phyloP scores from a whole-genome alignment of 2,329 filamentous ascomycete species.

The Drechslerella dactyloides region DNA sequence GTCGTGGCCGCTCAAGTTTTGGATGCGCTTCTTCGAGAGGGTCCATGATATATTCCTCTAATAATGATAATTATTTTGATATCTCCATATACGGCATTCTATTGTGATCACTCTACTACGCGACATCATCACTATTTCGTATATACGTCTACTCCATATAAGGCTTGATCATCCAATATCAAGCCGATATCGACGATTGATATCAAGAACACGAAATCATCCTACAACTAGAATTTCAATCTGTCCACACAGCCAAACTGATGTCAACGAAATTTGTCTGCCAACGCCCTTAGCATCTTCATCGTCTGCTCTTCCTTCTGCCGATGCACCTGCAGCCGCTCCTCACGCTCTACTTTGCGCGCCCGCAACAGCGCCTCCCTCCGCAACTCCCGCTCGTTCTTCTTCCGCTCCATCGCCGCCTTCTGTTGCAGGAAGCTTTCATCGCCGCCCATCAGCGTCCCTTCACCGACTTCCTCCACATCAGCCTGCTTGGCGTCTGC shows the following conservation, averaged over 20 bases:
- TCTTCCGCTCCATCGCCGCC: conserved; percentile 71
- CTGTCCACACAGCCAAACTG: no score
- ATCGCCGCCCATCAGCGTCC: conserved; percentile 74
- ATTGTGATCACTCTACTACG: no score
- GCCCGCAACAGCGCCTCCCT: conserved; percentile 81
- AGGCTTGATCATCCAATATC: no score
- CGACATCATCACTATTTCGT: no score
- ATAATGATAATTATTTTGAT: conserved; percentile 30
- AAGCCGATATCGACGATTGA: no score
- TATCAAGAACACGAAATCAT: no score
- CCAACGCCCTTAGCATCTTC: conserved; percentile 78
- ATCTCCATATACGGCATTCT: no score
- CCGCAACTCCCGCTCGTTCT: conserved; percentile 81
- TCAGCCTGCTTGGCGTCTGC: conserved; percentile 66
- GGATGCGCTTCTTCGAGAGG: conserved; percentile 13
- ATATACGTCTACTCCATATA: no score
- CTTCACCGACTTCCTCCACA: conserved; percentile 72
- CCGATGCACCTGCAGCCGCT: conserved; percentile 71
- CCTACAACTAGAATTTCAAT: no score
- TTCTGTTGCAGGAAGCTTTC: conserved; percentile 71
- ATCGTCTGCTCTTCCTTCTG: conserved; percentile 85
- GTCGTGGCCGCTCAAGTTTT: conserved; percentile 16
- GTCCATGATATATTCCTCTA: conserved; percentile 5
- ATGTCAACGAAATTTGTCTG: conserved; percentile 76
- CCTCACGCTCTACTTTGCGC: conserved; percentile 78